Percentiles rank a stretch among this genome's conserved stretches.
Conservation (phyloP, 768 basidiomycete genomes). For the Arthromyces matolae region DNA sequence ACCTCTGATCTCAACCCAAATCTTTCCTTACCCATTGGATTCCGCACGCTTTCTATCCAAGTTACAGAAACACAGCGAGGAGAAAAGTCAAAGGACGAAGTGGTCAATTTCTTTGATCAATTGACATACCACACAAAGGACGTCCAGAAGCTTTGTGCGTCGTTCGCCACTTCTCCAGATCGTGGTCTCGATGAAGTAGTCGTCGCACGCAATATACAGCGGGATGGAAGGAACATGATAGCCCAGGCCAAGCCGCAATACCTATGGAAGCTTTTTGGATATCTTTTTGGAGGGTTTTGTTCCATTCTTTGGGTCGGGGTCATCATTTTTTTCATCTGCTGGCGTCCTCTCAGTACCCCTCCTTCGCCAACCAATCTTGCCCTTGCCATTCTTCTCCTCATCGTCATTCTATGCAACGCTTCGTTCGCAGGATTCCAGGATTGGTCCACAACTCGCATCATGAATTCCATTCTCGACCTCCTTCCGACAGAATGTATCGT, state of each 20-base stretch:
- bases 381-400: constrained; percentile 15
- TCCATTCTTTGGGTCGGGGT: constrained; percentile 19
- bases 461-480: constrained; percentile 19
- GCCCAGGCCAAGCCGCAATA: constrained; percentile 14
- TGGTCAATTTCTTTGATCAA: constrained; percentile 15
- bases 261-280: constrained; percentile 14
- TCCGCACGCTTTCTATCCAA: constrained; percentile 20
- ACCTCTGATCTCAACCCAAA: constrained; percentile 1
- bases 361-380: constrained; percentile 18
- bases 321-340: constrained; percentile 17
- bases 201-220: constrained; percentile 13
- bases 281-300: constrained; percentile 19
- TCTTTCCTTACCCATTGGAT: constrained; percentile 16
- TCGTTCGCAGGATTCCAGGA: constrained; percentile 15
- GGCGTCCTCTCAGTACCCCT: constrained; percentile 10
- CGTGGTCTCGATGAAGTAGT: constrained; percentile 13
- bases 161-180: constrained; percentile 12
- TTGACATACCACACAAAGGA: constrained; percentile 12
- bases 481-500: constrained; percentile 17
- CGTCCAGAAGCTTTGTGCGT: constrained; percentile 11
- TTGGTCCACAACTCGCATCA: constrained; percentile 18
- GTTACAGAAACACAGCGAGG: constrained; percentile 14
- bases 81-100: constrained; percentile 7
- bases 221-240: constrained; percentile 18
- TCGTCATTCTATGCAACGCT: constrained; percentile 14